These are phyloP conservation scores for Knoxdaviesia capensis DNA, from an alignment of 2,329 filamentous ascomycete species.

Conservation along the genomic window DNA sequence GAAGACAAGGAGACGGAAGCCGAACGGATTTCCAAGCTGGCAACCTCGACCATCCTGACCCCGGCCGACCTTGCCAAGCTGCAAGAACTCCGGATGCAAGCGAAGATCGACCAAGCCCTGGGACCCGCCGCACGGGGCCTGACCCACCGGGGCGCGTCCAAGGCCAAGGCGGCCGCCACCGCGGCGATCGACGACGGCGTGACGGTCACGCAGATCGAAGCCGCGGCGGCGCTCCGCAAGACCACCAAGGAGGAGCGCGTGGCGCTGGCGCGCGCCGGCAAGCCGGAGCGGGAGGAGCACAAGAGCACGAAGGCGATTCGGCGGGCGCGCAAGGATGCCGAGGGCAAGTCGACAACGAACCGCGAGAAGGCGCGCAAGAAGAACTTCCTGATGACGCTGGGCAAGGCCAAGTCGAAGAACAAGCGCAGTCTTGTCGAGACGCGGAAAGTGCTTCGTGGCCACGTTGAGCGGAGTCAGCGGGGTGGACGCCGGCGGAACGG, in stretches of 20 bases:
- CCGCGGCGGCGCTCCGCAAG: conserved; percentile 63
- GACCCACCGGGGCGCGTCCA: conserved; percentile 13
- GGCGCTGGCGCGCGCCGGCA: conserved; percentile 63
- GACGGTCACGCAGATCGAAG: conserved; percentile 82
- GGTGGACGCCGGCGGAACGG: conserved; percentile 66
- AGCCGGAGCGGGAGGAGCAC: conserved; percentile 58
- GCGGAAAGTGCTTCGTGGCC: conserved; percentile 57
- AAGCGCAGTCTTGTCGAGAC: conserved; percentile 86
- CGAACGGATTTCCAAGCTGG: conserved; percentile 47
- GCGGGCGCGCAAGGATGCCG: conserved; percentile 67
- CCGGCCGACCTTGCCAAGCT: conserved; percentile 93
- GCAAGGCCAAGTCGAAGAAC: conserved; percentile 88
- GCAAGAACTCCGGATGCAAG: conserved; percentile 60
- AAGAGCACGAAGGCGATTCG: conserved; percentile 69
- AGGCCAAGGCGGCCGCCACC: conserved; percentile 24
- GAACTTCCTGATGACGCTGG: conserved; percentile 96
- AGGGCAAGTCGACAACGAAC: conserved; percentile 94
- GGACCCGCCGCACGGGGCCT: conserved; percentile 9
- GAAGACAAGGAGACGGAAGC: conserved; percentile 21
- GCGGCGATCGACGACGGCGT: conserved; percentile 73
- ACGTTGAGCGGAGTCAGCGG: conserved; percentile 65
- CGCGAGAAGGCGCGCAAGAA: conserved; percentile 93
- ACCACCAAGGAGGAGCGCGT: conserved; percentile 77
- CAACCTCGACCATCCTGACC: conserved; percentile 85
- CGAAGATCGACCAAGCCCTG: conserved; percentile 46